Evolutionary conservation across 1,139 yeast species (phyloP).

Genomic region (Kodamaea fungicola): DNA sequence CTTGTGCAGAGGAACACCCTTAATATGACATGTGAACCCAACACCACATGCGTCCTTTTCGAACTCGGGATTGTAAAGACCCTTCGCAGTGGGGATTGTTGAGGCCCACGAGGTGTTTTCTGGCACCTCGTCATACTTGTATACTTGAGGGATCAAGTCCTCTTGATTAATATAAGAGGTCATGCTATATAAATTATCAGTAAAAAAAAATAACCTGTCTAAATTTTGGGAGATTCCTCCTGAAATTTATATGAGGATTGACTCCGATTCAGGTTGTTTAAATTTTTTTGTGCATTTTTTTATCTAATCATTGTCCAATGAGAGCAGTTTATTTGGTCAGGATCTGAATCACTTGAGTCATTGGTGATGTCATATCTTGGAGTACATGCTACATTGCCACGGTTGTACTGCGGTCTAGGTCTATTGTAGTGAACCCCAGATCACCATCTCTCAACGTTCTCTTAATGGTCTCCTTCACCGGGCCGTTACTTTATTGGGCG

Average conservation of each 20-base stretch:
- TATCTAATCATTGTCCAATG: constrained; percentile 8
- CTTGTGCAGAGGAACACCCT: constrained; percentile 84
- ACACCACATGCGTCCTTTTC: constrained; percentile 99
- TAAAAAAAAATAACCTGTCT: neutral
- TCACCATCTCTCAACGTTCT: neutral
- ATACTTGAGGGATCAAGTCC: constrained; percentile 42
- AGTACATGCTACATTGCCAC: too few species aligned
- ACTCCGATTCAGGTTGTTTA: constrained; percentile 2
- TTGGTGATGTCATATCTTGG: neutral
- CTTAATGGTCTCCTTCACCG: neutral
- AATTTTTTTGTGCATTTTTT: constrained; percentile 4
- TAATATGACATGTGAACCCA: constrained; percentile 93
- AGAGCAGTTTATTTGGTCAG: constrained; percentile 1
- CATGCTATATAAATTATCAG: neutral
- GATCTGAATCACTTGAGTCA: constrained; percentile 2
- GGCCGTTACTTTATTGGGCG: too few species aligned
- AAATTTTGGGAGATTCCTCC: neutral
- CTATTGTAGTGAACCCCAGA: too few species aligned
- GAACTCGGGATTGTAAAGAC: constrained; percentile 87
- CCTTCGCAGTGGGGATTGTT: constrained; percentile 80
- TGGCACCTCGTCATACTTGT: constrained; percentile 70
- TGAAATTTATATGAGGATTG: neutral
- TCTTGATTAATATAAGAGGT: constrained; percentile 40
- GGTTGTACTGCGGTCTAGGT: too few species aligned
- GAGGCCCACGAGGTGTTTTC: constrained; percentile 91